A percentile compares a stretch with the other conserved stretches of the same genome.
These are phyloP conservation scores for Vachellia pachyceras DNA, from an alignment of 306 rosid genomes.

Conservation along the genomic window DNA sequence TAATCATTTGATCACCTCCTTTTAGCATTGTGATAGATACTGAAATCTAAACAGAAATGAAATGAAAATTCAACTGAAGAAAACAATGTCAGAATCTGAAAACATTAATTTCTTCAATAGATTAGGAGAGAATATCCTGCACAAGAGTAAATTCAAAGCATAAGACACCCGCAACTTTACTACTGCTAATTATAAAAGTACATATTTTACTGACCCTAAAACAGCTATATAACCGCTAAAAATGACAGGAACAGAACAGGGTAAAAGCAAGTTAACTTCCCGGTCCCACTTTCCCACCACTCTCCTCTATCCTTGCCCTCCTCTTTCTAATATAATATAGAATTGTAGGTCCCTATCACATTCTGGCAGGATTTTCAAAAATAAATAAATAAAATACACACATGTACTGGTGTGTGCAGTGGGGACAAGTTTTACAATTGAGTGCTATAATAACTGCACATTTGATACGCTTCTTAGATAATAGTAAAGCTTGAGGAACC, in stretches of 20 bases:
- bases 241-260: not conserved
- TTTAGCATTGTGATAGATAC: not conserved
- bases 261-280: not conserved
- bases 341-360: not conserved
- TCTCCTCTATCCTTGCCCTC: not conserved
- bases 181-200: not conserved
- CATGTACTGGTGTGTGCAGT: not conserved
- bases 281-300: not conserved
- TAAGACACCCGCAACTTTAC: not conserved
- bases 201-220: not conserved
- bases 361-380: no score
- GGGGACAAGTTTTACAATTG: not conserved
- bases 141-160: not conserved
- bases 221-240: not conserved
- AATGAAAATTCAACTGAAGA: not conserved
- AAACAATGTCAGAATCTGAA: slow-evolving; percentile 3
- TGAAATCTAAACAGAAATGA: not conserved
- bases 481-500: slow-evolving; percentile 5
- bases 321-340: not conserved
- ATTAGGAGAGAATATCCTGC: not conserved
- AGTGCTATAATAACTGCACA: not conserved
- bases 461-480: not conserved
- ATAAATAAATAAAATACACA: not conserved
- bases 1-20: not conserved
- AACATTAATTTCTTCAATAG: not conserved